These are phyloP conservation scores for Candida patagonica DNA, from an alignment of 805 yeast species.

Conservation along the genomic window DNA sequence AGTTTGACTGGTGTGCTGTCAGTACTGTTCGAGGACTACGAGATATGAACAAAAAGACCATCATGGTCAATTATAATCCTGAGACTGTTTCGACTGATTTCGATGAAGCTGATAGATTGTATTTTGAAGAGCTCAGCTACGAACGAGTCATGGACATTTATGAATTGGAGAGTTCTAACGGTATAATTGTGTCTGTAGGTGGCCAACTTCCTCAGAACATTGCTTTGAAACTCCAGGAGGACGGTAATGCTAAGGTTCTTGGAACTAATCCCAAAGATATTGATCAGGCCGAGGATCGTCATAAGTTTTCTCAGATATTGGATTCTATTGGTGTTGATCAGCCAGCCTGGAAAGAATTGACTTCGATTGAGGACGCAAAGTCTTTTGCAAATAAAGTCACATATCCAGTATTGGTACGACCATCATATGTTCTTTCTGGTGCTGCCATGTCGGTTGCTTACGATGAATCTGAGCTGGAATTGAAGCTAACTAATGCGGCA, in stretches of 20 bases:
- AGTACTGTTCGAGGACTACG: conserved; percentile 92
- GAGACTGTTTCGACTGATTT: conserved; percentile 98
- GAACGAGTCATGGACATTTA: conserved; percentile 97
- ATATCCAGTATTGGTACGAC: conserved; percentile 94
- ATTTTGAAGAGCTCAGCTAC: conserved; percentile 89
- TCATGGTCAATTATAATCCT: conserved; percentile 96
- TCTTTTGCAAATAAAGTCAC: conserved; percentile 77
- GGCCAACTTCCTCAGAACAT: conserved; percentile 98
- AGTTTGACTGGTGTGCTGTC: conserved; percentile 99
- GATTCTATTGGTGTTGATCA: conserved; percentile 92
- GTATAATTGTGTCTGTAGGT: conserved; percentile 94
- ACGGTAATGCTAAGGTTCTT: conserved; percentile 73
- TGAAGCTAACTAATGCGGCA: conserved; percentile 78
- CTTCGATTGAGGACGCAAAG: conserved; percentile 78
- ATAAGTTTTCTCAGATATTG: conserved; percentile 88
- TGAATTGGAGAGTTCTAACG: conserved; percentile 81
- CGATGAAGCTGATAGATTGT: conserved; percentile 95
- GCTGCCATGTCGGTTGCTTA: conserved; percentile 97
- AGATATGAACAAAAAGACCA: conserved; percentile 76
- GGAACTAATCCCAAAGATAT: conserved; percentile 94
- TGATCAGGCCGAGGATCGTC: conserved; percentile 97
- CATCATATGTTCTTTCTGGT: conserved; percentile 94
- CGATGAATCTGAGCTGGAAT: conserved; percentile 67
- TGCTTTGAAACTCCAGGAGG: conserved; percentile 69
- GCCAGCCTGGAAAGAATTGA: conserved; percentile 95